Evolutionary conservation across 1,284 basidiomycete species (phyloP).

Genomic region (Inonotus obliquus): DNA sequence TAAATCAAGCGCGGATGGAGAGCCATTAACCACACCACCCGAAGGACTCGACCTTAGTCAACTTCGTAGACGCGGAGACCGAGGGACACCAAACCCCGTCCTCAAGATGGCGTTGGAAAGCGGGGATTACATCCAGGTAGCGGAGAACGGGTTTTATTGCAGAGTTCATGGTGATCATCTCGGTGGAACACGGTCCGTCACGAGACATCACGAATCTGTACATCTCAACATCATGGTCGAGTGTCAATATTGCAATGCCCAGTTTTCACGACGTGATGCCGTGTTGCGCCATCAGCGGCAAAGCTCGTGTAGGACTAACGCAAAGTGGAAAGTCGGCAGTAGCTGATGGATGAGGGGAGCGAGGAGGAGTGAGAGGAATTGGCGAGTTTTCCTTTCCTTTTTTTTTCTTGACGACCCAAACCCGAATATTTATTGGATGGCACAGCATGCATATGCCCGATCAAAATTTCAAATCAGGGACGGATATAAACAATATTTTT

Average conservation of each 20-base stretch:
- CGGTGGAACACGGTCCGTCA: not conserved
- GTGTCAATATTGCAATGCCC: constrained; percentile 5
- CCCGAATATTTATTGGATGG: not conserved
- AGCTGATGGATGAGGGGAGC: too few relatives aligned
- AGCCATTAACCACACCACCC: not conserved
- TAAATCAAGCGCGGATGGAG: not conserved
- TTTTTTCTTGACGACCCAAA: not conserved
- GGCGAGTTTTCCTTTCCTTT: too few relatives aligned
- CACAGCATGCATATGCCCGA: not conserved
- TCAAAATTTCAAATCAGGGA: not conserved
- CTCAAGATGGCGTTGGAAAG: not conserved
- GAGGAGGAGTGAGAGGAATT: too few relatives aligned
- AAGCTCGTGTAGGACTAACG: not conserved
- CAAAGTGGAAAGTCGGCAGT: not conserved
- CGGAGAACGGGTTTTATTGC: not conserved
- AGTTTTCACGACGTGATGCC: constrained; percentile 6
- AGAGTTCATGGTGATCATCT: not conserved
- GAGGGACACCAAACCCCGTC: not conserved
- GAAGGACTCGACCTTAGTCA: not conserved
- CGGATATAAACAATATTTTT: not conserved
- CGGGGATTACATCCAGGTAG: not conserved
- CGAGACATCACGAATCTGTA: constrained; percentile 5
- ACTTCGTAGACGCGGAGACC: not conserved
- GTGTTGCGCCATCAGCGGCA: constrained; percentile 9
- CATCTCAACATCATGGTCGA: constrained; percentile 2